These are phyloP conservation scores for Leccinum griseonigrum DNA, from an alignment of 1,284 basidiomycete species.

Conservation along the genomic window DNA sequence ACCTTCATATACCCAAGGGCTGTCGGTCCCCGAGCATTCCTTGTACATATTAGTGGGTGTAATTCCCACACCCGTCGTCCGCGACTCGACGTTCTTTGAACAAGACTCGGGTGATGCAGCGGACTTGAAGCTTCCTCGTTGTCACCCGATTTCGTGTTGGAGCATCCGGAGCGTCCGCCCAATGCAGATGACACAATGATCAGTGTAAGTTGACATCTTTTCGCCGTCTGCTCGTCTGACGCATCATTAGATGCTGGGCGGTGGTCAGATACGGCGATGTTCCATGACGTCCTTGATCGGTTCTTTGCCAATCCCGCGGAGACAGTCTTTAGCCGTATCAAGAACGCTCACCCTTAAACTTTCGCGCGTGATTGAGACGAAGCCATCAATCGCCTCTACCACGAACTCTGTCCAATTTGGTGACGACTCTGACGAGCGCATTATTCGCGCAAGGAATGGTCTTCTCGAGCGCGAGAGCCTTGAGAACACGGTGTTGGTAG, in stretches of 20 bases:
- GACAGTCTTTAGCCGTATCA: slow-evolving; percentile 28
- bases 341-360: slow-evolving; percentile 36
- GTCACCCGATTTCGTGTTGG: slow-evolving; percentile 62
- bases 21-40: slow-evolving; percentile 9
- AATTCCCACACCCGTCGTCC: slow-evolving; percentile 1
- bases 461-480: slow-evolving; percentile 63
- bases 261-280: slow-evolving; percentile 64
- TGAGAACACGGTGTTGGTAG: slow-evolving; percentile 61
- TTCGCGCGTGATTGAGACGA: slow-evolving; percentile 45
- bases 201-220: slow-evolving; percentile 46
- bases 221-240: slow-evolving; percentile 21
- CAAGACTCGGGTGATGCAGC: slow-evolving; percentile 34
- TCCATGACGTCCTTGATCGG: slow-evolving; percentile 63
- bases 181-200: slow-evolving; percentile 80
- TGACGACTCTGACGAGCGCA: slow-evolving; percentile 57
- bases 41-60: too few relatives aligned
- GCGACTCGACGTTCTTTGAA: slow-evolving; percentile 63
- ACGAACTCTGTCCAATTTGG: slow-evolving; percentile 57
- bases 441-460: slow-evolving; percentile 62
- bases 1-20: slow-evolving; percentile 11
- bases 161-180: slow-evolving; percentile 50
- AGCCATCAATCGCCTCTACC: slow-evolving; percentile 62
- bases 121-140: slow-evolving; percentile 44
- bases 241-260: slow-evolving; percentile 66
- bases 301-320: slow-evolving; percentile 36